phyloP scores from a whole-genome alignment of 1,284 basidiomycete species.

The Uromyces viciae-fabae region DNA sequence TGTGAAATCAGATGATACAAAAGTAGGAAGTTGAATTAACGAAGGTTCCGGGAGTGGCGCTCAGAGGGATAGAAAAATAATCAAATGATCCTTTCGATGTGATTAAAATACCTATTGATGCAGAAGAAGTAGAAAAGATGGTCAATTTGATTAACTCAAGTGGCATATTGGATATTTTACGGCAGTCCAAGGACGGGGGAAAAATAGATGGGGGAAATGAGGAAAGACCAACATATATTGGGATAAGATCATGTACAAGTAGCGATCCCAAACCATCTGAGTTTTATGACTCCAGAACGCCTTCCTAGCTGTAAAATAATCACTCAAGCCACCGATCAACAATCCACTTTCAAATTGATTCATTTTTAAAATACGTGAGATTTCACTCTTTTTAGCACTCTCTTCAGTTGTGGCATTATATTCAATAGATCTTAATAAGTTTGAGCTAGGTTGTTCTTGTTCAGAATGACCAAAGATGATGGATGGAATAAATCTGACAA shows the following conservation, averaged over 20 bases:
- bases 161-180: neutral
- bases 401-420: slow-evolving; percentile 32
- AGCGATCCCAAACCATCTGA: slow-evolving; percentile 86
- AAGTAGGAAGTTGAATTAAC: no score
- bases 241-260: slow-evolving; percentile 75
- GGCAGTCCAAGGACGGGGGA: neutral
- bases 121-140: neutral
- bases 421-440: slow-evolving; percentile 46
- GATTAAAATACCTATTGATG: slow-evolving; percentile 22
- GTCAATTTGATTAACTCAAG: neutral
- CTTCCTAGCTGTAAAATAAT: slow-evolving; percentile 62
- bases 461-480: slow-evolving; percentile 60
- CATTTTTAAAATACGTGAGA: neutral
- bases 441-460: slow-evolving; percentile 58
- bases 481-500: slow-evolving; percentile 36
- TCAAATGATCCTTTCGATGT: slow-evolving; percentile 23
- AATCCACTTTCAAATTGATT: slow-evolving; percentile 8
- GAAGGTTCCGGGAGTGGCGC: no score
- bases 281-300: slow-evolving; percentile 73
- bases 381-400: slow-evolving; percentile 11
- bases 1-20: no score
- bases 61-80: no score
- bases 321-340: slow-evolving; percentile 14
- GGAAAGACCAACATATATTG: slow-evolving; percentile 90
- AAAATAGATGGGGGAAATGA: neutral